Percentiles rank a stretch among this genome's conserved stretches.
Evolutionary conservation across 306 rosid genomes (phyloP).

Genomic region (Cercis canadensis): DNA sequence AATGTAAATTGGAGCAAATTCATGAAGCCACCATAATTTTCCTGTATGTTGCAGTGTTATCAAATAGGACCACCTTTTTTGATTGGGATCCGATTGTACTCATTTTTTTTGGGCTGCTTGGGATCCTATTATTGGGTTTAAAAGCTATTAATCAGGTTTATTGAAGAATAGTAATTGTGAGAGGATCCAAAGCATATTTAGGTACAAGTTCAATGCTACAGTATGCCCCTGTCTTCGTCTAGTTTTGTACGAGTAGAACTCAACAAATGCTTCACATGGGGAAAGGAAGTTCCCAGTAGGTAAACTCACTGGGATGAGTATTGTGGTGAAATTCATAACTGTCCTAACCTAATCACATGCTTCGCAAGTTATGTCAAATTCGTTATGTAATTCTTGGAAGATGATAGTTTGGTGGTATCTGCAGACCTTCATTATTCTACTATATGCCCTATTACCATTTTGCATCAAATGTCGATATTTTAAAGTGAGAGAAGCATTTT

Average conservation of each 20-base stretch:
- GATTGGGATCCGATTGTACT: too few relatives aligned
- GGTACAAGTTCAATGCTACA: not conserved
- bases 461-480: too few relatives aligned
- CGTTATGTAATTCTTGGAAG: slow-evolving; percentile 13
- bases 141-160: too few relatives aligned
- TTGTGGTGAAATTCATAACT: slow-evolving; percentile 7
- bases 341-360: not conserved
- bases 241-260: not conserved
- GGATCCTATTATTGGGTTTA: too few relatives aligned
- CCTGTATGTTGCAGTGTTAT: too few relatives aligned
- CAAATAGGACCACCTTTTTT: too few relatives aligned
- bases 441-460: too few relatives aligned
- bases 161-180: too few relatives aligned
- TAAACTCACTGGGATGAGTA: not conserved
- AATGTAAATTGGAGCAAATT: too few relatives aligned
- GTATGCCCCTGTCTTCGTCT: not conserved
- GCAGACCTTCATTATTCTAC: not conserved
- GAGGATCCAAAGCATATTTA: slow-evolving; percentile 9
- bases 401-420: not conserved
- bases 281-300: not conserved
- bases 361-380: not conserved
- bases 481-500: too few relatives aligned
- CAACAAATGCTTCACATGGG: not conserved
- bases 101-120: too few relatives aligned
- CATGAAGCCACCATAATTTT: too few relatives aligned